Conservation (phyloP, 2,329 filamentous ascomycete genomes). For the Corniculantispora saksenae region DNA sequence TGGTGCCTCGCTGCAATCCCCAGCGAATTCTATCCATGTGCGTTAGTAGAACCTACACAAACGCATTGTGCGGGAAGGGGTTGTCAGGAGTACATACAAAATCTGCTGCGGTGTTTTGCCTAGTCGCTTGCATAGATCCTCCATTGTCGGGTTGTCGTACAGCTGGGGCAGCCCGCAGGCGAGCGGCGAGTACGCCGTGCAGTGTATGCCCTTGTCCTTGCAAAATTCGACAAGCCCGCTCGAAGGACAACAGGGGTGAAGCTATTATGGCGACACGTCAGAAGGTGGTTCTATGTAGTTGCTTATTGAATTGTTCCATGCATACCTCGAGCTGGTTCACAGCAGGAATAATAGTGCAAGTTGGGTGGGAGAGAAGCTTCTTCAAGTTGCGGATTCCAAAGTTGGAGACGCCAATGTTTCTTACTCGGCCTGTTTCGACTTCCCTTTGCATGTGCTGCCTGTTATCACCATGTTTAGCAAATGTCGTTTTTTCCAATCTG, state of each 20-base stretch:
- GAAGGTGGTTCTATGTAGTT: no score
- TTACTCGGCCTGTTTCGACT: constrained; percentile 66
- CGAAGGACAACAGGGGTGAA: constrained; percentile 12
- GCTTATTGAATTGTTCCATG: no score
- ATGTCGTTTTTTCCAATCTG: no score
- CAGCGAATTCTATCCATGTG: neutral
- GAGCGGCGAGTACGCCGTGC: constrained; percentile 12
- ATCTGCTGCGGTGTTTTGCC: constrained; percentile 10
- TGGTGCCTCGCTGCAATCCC: constrained; percentile 14
- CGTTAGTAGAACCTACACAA: neutral
- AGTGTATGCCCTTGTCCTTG: neutral
- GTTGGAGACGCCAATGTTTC: constrained; percentile 85
- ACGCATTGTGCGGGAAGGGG: neutral
- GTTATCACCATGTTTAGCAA: no score
- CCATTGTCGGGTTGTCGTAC: neutral
- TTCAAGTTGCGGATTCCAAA: constrained; percentile 80
- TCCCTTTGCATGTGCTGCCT: constrained; percentile 65
- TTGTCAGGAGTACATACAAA: neutral
- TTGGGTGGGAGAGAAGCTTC: constrained; percentile 67
- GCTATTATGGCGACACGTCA: neutral
- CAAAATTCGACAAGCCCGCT: constrained; percentile 1
- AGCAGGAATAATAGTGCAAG: neutral
- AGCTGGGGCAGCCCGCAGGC: neutral
- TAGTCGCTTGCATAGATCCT: neutral
- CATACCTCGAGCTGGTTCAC: constrained; percentile 12